These are phyloP conservation scores for Trichosporon sp. DNA, from an alignment of 1,284 basidiomycete species.

Conservation along the genomic window DNA sequence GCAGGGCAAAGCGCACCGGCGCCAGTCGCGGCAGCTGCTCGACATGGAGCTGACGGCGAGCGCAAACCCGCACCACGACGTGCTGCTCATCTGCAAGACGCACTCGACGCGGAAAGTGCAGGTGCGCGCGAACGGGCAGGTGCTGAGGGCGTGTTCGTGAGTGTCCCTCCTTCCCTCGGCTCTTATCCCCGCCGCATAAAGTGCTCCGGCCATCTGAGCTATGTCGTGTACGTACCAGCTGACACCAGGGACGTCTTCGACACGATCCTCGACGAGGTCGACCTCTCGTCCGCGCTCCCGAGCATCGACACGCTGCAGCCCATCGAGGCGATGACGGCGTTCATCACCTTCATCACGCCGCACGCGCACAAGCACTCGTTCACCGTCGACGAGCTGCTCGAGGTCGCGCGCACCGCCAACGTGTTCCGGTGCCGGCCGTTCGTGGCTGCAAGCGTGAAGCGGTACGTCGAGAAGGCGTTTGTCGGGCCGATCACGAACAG, in stretches of 20 bases:
- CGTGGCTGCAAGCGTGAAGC: background rate
- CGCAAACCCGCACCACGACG: background rate
- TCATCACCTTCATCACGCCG: slow-evolving; percentile 2
- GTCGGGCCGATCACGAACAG: background rate
- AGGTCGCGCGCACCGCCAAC: background rate
- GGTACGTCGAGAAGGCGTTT: background rate
- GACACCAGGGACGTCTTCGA: slow-evolving; percentile 3
- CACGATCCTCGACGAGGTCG: background rate
- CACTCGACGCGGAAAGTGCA: background rate
- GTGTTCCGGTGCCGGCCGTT: background rate
- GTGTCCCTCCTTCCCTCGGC: background rate
- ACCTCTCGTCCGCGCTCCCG: background rate
- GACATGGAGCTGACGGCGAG: background rate
- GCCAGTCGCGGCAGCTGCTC: background rate
- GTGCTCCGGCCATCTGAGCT: too few relatives aligned
- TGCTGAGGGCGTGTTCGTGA: background rate
- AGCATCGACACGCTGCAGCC: slow-evolving; percentile 1
- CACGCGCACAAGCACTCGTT: background rate
- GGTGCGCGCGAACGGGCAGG: background rate
- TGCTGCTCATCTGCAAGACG: background rate
- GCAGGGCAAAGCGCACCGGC: background rate
- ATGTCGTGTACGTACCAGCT: background rate
- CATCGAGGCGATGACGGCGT: background rate
- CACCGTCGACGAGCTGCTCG: background rate
- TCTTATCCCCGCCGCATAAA: too few relatives aligned